Evolutionary conservation across 306 rosid genomes (phyloP).

Genomic region (Ochetophila trinervis): DNA sequence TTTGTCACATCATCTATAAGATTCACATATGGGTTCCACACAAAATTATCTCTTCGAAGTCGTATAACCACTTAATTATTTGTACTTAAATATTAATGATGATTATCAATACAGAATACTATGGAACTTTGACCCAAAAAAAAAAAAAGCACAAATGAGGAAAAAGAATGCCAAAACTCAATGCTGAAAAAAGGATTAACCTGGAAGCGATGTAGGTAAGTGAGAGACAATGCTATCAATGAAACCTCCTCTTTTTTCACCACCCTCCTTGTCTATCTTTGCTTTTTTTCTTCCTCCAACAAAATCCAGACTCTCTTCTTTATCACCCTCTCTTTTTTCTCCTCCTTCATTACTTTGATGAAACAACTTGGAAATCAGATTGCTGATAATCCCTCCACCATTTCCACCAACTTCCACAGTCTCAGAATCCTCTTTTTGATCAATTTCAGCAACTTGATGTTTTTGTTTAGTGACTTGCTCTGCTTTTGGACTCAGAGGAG

Average conservation of each 20-base stretch:
- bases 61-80: too few species aligned
- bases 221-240: slow-evolving; percentile 40
- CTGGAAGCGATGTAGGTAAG: slow-evolving; percentile 44
- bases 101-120: background rate
- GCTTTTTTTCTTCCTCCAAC: background rate
- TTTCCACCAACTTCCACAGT: slow-evolving; percentile 20
- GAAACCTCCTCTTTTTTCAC: slow-evolving; percentile 25
- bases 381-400: slow-evolving; percentile 13
- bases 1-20: too few species aligned
- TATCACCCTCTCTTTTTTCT: background rate
- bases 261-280: slow-evolving; percentile 11
- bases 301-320: background rate
- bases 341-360: background rate
- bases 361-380: slow-evolving; percentile 27
- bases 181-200: slow-evolving; percentile 9
- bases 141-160: too few species aligned
- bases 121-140: too few species aligned
- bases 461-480: slow-evolving; percentile 9
- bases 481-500: slow-evolving; percentile 19
- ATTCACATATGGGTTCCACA: too few species aligned
- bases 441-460: slow-evolving; percentile 13
- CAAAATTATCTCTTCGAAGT: too few species aligned
- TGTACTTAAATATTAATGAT: background rate
- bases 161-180: too few species aligned
- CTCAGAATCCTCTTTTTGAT: slow-evolving; percentile 10